Evolutionary conservation across 208 protist species (phyloP).

Genomic region (Trypanosoma mega): DNA sequence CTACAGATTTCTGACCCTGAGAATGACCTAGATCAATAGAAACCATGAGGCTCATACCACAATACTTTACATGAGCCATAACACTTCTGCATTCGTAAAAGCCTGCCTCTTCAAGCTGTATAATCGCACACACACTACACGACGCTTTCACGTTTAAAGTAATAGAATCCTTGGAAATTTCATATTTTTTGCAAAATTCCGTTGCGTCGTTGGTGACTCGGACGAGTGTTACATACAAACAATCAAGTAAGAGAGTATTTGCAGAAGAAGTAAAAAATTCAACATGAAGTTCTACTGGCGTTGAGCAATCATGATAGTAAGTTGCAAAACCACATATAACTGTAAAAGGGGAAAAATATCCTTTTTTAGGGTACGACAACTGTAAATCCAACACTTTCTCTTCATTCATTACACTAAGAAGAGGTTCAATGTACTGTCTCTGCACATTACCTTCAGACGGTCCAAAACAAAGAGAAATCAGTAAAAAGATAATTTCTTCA

Average conservation of each 20-base stretch:
- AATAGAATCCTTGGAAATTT: background rate
- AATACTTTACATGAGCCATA: slow-evolving; percentile 26
- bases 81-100: slow-evolving; percentile 40
- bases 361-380: slow-evolving; percentile 20
- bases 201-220: background rate
- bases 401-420: slow-evolving; percentile 8
- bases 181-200: background rate
- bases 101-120: slow-evolving; percentile 36
- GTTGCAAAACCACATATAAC: slow-evolving; percentile 23
- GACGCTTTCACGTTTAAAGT: slow-evolving; percentile 3
- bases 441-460: slow-evolving; percentile 1
- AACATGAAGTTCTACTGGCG: slow-evolving; percentile 3
- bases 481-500: slow-evolving; percentile 16
- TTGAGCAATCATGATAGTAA: slow-evolving; percentile 12
- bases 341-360: slow-evolving; percentile 26
- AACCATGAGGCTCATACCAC: slow-evolving; percentile 23
- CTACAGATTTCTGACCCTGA: background rate
- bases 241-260: slow-evolving; percentile 17
- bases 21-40: slow-evolving; percentile 29
- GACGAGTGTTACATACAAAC: slow-evolving; percentile 15
- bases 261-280: slow-evolving; percentile 20
- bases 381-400: background rate
- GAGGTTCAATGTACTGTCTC: slow-evolving; percentile 6
- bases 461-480: slow-evolving; percentile 26
- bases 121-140: background rate